Evolutionary conservation across 2,329 filamentous ascomycete genomes (phyloP).

Genomic region (Fusarium sp.): DNA sequence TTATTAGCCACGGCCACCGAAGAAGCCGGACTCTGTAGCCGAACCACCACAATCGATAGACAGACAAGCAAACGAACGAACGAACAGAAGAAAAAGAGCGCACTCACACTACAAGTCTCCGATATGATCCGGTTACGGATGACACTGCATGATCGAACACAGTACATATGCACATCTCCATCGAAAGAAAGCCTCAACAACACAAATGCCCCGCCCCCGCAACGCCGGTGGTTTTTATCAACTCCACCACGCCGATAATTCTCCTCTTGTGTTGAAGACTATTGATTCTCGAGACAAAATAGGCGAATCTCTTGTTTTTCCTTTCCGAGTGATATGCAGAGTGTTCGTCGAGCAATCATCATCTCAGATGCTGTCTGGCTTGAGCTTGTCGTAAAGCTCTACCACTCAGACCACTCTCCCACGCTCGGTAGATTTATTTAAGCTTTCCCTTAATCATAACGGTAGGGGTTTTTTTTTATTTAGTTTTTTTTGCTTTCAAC

Average conservation of each 20-base stretch:
- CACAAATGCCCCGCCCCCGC: constrained; percentile 32
- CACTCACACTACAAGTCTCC: constrained; percentile 2
- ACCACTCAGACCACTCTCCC: neutral
- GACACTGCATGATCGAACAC: constrained; percentile 27
- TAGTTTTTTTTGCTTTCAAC: constrained; percentile 15
- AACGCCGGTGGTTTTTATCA: constrained; percentile 15
- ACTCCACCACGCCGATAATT: constrained; percentile 31
- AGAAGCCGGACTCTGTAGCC: constrained; percentile 11
- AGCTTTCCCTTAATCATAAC: constrained; percentile 13
- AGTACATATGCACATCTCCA: constrained; percentile 16
- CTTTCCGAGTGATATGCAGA: neutral
- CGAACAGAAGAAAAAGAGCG: neutral
- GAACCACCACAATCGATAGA: neutral
- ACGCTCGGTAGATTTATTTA: neutral
- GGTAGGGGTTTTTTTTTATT: constrained; percentile 4
- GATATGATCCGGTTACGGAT: constrained; percentile 25
- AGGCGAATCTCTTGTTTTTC: neutral
- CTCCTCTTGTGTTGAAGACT: neutral
- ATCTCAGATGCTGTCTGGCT: neutral
- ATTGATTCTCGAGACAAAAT: neutral
- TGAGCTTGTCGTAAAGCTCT: neutral
- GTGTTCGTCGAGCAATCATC: neutral
- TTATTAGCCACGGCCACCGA: neutral
- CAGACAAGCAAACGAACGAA: neutral
- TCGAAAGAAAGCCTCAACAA: neutral